Conservation (phyloP, 2,329 filamentous ascomycete genomes). For the Madurella fahalii region DNA sequence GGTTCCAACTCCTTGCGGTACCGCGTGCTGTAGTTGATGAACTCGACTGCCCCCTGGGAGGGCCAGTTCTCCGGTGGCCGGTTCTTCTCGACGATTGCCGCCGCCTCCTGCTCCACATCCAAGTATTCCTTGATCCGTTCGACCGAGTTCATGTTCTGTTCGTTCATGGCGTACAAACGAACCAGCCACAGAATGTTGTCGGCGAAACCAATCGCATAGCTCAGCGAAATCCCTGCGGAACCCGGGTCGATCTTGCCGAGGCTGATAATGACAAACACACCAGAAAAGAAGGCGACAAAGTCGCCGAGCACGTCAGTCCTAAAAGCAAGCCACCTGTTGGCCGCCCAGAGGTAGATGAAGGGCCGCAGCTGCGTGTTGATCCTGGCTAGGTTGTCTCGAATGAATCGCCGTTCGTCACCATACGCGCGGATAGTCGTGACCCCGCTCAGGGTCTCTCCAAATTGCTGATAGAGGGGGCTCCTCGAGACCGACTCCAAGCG, state of each 20-base stretch:
- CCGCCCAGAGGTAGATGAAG: conserved; percentile 94
- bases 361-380: conserved; percentile 90
- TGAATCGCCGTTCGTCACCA: conserved; percentile 87
- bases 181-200: conserved; percentile 98
- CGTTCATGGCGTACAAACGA: conserved; percentile 86
- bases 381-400: conserved; percentile 80
- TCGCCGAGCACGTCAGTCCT: conserved; percentile 88
- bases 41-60: conserved; percentile 77
- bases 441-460: conserved; percentile 89
- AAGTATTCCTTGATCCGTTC: conserved; percentile 97
- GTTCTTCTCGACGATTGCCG: conserved; percentile 69
- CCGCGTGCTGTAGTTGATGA: conserved; percentile 81
- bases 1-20: conserved; percentile 85
- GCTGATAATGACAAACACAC: conserved; percentile 81
- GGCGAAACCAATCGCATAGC: conserved; percentile 93
- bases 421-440: conserved; percentile 97
- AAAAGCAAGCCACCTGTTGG: conserved; percentile 94
- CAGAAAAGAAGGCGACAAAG: conserved; percentile 88
- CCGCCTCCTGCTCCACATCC: conserved; percentile 90
- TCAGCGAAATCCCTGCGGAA: conserved; percentile 87
- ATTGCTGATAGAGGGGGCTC: conserved; percentile 95
- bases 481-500: conserved; percentile 89
- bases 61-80: conserved; percentile 82
- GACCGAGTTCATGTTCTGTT: conserved; percentile 99
- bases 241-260: conserved; percentile 83